Evolutionary conservation across 2,329 filamentous ascomycete genomes (phyloP).

Genomic region (Fusarium tricinctum): DNA sequence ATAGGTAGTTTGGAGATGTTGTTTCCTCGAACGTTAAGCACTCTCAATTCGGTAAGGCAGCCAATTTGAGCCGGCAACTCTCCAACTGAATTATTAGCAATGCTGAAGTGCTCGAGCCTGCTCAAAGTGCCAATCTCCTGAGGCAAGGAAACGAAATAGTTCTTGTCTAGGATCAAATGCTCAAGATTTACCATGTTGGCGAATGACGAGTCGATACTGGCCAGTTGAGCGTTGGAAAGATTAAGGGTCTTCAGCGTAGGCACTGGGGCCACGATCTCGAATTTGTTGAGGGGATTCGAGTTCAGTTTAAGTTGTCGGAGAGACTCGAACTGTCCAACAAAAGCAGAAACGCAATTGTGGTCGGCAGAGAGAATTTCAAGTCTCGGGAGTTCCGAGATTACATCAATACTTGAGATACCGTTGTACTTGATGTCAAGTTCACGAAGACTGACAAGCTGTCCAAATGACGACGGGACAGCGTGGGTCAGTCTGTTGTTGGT

Average conservation of each 20-base stretch:
- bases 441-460: conserved; percentile 80
- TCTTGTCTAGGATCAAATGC: conserved; percentile 90
- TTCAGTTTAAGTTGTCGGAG: conserved; percentile 90
- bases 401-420: conserved; percentile 86
- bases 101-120: conserved; percentile 90
- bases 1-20: conserved; percentile 90
- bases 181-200: conserved; percentile 88
- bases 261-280: conserved; percentile 82
- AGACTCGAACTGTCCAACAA: conserved; percentile 88
- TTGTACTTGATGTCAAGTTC: conserved; percentile 98
- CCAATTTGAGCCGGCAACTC: conserved; percentile 90
- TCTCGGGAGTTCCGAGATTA: conserved; percentile 85
- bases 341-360: conserved; percentile 92
- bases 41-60: conserved; percentile 84
- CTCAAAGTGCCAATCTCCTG: conserved; percentile 85
- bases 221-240: conserved; percentile 90
- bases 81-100: conserved; percentile 90
- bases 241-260: conserved; percentile 89
- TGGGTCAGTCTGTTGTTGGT: conserved; percentile 93
- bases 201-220: conserved; percentile 90
- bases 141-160: conserved; percentile 93
- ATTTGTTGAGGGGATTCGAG: conserved; percentile 94
- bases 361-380: conserved; percentile 91
- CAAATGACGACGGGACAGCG: conserved; percentile 79
- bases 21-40: conserved; percentile 92